A percentile compares a stretch with the other conserved stretches of the same genome.
phyloP scores from a whole-genome alignment of 148 eudicot species.

The Cornus florida region DNA sequence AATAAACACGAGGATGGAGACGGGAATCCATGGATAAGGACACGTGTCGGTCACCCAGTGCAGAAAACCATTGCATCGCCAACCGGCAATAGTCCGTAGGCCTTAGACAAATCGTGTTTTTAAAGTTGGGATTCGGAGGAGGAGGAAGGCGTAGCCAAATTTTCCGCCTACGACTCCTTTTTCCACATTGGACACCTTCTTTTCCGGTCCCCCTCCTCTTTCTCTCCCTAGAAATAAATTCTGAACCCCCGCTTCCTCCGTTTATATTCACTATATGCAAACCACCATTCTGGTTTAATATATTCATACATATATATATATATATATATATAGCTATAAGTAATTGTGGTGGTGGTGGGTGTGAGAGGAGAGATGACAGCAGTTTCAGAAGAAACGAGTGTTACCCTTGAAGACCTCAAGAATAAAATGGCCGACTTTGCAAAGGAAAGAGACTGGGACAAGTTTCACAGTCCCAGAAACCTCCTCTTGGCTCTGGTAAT shows the following conservation, averaged over 20 bases:
- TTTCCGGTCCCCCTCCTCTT: background rate
- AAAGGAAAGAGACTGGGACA: conserved; percentile 68
- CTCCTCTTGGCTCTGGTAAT: conserved; percentile 80
- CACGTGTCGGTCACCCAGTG: too few species aligned
- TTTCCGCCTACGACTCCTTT: too few species aligned
- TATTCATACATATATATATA: background rate
- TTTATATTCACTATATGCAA: too few species aligned
- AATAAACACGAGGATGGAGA: too few species aligned
- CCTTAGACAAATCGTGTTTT: too few species aligned
- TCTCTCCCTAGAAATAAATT: background rate
- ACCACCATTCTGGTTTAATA: background rate
- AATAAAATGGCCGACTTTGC: conserved; percentile 68
- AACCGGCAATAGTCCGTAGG: too few species aligned
- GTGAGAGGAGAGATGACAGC: conserved; percentile 35
- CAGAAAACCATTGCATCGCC: too few species aligned
- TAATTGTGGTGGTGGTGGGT: background rate
- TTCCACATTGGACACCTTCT: background rate
- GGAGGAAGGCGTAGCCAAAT: too few species aligned
- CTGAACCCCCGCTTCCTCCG: background rate
- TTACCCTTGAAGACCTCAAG: conserved; percentile 54
- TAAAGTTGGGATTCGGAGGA: too few species aligned
- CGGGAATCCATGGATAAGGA: too few species aligned
- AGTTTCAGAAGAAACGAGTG: conserved; percentile 35
- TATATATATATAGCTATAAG: too few species aligned
- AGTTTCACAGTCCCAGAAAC: conserved; percentile 78